These are phyloP conservation scores for Fusarium tricinctum DNA, from an alignment of 2,329 filamentous ascomycete genomes.

Conservation along the genomic window DNA sequence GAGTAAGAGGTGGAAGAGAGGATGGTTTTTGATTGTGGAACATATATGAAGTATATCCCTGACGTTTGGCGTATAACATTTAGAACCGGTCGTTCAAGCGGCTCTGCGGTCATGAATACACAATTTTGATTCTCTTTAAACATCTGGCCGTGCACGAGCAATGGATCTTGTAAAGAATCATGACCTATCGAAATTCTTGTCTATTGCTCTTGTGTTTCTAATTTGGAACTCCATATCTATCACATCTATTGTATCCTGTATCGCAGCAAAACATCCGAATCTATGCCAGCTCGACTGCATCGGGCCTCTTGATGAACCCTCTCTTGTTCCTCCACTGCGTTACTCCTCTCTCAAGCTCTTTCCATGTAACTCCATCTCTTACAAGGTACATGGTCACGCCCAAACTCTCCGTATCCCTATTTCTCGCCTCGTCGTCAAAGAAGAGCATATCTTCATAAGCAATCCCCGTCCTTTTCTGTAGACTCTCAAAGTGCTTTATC, in stretches of 20 bases:
- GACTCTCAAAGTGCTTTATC: slow-evolving; percentile 83
- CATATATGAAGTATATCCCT: slow-evolving; percentile 24
- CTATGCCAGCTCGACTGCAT: slow-evolving; percentile 24
- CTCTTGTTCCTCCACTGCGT: slow-evolving; percentile 83
- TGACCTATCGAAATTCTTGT: background rate
- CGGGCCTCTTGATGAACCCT: slow-evolving; percentile 56
- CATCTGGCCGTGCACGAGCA: background rate
- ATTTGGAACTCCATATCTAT: background rate
- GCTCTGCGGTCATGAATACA: slow-evolving; percentile 15
- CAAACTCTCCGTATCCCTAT: slow-evolving; percentile 82
- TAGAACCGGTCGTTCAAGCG: slow-evolving; percentile 24
- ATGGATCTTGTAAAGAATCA: background rate
- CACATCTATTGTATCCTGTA: background rate
- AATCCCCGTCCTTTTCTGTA: slow-evolving; percentile 79
- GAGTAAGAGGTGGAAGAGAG: slow-evolving; percentile 9
- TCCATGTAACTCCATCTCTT: slow-evolving; percentile 80
- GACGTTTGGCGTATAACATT: slow-evolving; percentile 19
- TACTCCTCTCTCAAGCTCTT: slow-evolving; percentile 84
- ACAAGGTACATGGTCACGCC: slow-evolving; percentile 90
- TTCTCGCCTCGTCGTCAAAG: slow-evolving; percentile 92
- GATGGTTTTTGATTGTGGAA: background rate
- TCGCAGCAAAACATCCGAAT: background rate
- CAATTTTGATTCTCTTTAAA: slow-evolving; percentile 20
- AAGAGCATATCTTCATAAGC: slow-evolving; percentile 90
- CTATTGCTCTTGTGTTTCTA: background rate